These are phyloP conservation scores for Flueggea neowawraea DNA, from an alignment of 441 rosid genomes.

Conservation along the genomic window DNA sequence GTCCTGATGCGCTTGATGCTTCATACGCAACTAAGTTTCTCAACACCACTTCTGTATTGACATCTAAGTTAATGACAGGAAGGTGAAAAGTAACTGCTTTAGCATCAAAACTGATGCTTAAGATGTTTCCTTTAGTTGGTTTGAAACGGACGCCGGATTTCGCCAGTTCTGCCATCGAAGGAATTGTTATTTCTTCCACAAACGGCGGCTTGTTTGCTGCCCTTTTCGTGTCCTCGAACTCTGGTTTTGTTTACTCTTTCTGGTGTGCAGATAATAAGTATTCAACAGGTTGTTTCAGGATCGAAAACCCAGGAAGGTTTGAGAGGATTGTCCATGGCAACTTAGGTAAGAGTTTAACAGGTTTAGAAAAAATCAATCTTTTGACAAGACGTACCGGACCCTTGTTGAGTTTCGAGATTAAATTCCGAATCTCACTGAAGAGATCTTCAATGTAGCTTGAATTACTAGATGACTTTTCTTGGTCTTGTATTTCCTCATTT, in stretches of 20 bases:
- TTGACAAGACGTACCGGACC: constrained; percentile 18
- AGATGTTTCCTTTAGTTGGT: constrained; percentile 47
- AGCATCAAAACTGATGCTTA: constrained; percentile 41
- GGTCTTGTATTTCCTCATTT: background rate
- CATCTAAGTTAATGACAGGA: constrained; percentile 55
- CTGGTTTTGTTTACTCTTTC: constrained; percentile 28
- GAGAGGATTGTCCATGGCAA: constrained; percentile 54
- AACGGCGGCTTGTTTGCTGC: constrained; percentile 36
- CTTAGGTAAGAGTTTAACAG: constrained; percentile 32
- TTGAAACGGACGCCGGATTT: constrained; percentile 47
- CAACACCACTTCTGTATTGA: constrained; percentile 51
- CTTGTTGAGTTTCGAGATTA: constrained; percentile 12
- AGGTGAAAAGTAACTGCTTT: constrained; percentile 40
- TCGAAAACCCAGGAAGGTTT: constrained; percentile 43
- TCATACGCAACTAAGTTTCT: constrained; percentile 56
- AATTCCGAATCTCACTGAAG: constrained; percentile 11
- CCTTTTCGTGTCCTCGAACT: background rate
- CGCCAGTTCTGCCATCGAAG: constrained; percentile 28
- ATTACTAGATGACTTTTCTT: background rate
- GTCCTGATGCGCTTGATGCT: no score
- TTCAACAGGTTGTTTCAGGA: constrained; percentile 7
- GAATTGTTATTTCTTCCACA: no score
- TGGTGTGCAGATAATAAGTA: constrained; percentile 24
- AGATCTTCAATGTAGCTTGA: constrained; percentile 10
- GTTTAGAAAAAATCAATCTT: constrained; percentile 27